A percentile compares a stretch with the other conserved stretches of the same genome.
phyloP scores from a whole-genome alignment of 2,329 filamentous ascomycete species.

The Claviceps maximensis region DNA sequence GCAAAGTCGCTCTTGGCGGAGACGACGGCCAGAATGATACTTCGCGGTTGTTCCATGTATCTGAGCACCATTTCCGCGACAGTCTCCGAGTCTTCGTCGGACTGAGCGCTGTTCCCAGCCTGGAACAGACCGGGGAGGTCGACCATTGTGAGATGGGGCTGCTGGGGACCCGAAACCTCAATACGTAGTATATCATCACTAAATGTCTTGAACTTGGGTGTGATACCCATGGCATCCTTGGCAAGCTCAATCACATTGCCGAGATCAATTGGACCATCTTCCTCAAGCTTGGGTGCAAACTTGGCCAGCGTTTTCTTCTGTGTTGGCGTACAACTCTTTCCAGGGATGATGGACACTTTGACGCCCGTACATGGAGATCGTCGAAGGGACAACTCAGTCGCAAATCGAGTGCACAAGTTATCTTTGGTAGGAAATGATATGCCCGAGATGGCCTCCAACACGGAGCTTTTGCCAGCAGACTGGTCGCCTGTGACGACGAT shows the following conservation, averaged over 20 bases:
- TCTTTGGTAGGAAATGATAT: conserved; percentile 46
- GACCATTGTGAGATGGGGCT: conserved; percentile 43
- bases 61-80: conserved; percentile 33
- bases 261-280: conserved; percentile 13
- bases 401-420: conserved; percentile 47
- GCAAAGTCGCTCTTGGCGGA: conserved; percentile 42
- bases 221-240: conserved; percentile 35
- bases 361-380: conserved; percentile 23
- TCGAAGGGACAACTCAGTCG: conserved; percentile 47
- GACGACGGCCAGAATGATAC: conserved; percentile 33
- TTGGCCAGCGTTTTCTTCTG: conserved; percentile 13
- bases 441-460: conserved; percentile 49
- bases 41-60: conserved; percentile 45
- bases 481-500: conserved; percentile 48
- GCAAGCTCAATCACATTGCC: conserved; percentile 25
- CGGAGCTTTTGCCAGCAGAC: conserved; percentile 49
- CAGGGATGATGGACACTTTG: conserved; percentile 19
- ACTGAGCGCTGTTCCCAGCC: conserved; percentile 30
- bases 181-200: conserved; percentile 32
- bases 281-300: conserved; percentile 12
- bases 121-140: conserved; percentile 45
- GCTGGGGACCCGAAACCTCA: conserved; percentile 32
- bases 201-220: conserved; percentile 23
- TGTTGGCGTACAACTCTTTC: conserved; percentile 12
- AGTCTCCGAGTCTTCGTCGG: conserved; percentile 26